Conservation (phyloP, 257 asterid species). For the Ehretia macrophylla region DNA sequence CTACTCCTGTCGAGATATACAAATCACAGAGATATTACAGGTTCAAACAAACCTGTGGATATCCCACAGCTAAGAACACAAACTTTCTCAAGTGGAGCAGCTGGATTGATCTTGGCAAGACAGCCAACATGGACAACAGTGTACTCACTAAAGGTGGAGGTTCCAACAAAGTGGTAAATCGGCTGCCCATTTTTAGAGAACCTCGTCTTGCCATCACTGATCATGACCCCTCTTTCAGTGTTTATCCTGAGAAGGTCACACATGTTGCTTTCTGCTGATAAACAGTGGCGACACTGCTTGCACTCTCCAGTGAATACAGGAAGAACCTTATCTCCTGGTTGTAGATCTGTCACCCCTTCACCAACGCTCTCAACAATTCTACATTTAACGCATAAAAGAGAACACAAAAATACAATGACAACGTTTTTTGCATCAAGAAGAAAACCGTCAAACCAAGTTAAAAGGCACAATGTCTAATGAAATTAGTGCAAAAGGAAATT, state of each 20-base stretch:
- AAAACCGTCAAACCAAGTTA: too few relatives aligned
- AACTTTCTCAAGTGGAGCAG: conserved; percentile 78
- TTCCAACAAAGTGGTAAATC: conserved; percentile 71
- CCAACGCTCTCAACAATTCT: conserved; percentile 90
- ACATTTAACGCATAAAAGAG: background rate
- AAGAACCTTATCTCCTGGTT: conserved; percentile 87
- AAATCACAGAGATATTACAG: background rate
- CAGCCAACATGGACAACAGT: conserved; percentile 75
- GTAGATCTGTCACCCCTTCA: conserved; percentile 71
- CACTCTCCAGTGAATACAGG: conserved; percentile 92
- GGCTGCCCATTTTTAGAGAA: conserved; percentile 72
- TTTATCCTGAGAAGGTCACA: conserved; percentile 80
- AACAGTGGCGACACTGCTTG: conserved; percentile 69
- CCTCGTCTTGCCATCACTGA: conserved; percentile 59
- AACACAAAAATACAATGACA: background rate
- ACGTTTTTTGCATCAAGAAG: background rate
- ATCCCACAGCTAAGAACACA: conserved; percentile 86
- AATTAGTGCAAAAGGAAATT: too few relatives aligned
- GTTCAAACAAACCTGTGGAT: conserved; percentile 54
- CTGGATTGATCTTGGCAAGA: conserved; percentile 64
- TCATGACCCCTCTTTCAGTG: conserved; percentile 83
- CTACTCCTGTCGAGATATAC: background rate
- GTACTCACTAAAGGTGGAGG: conserved; percentile 88
- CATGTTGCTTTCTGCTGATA: conserved; percentile 83
- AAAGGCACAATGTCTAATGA: background rate